These are phyloP conservation scores for Russula olivacea DNA, from an alignment of 768 basidiomycete species.

Conservation along the genomic window DNA sequence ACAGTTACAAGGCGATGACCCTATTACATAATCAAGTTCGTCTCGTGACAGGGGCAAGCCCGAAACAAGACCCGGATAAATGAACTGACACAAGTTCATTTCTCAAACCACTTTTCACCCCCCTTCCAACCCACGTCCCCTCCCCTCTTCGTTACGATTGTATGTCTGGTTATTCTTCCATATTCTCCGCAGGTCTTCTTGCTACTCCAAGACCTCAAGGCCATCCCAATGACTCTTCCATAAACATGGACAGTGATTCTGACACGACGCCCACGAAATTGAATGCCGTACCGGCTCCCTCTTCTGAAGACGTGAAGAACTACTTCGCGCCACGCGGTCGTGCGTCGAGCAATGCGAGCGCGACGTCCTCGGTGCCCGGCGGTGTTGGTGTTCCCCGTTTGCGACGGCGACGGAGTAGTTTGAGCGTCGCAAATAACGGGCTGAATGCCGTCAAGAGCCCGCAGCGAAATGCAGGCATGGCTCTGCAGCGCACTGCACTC, in stretches of 20 bases:
- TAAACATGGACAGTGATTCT: constrained; percentile 32
- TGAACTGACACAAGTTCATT: too few species aligned
- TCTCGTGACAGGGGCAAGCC: background rate
- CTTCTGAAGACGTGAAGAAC: constrained; percentile 29
- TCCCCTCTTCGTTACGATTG: background rate
- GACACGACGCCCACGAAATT: constrained; percentile 36
- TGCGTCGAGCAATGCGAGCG: constrained; percentile 26
- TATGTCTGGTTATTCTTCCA: constrained; percentile 51
- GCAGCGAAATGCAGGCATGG: constrained; percentile 43
- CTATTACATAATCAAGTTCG: background rate
- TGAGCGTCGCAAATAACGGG: constrained; percentile 49
- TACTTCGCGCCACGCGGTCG: constrained; percentile 31
- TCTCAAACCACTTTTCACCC: background rate
- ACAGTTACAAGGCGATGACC: background rate
- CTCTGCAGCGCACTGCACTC: constrained; percentile 46
- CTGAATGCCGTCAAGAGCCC: constrained; percentile 57
- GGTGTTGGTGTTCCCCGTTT: constrained; percentile 35
- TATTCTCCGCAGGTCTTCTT: constrained; percentile 67
- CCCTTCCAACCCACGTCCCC: background rate
- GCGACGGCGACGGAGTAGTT: constrained; percentile 57
- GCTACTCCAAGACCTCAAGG: constrained; percentile 37
- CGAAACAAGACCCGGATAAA: constrained; percentile 2
- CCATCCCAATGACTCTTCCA: constrained; percentile 25
- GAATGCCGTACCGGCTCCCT: constrained; percentile 24
- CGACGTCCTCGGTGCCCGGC: constrained; percentile 18